Evolutionary conservation across 352 stramenopile species (phyloP), one percentile per base, ranked within the genome.

Genomic region (Pythium dissimile): DNA sequence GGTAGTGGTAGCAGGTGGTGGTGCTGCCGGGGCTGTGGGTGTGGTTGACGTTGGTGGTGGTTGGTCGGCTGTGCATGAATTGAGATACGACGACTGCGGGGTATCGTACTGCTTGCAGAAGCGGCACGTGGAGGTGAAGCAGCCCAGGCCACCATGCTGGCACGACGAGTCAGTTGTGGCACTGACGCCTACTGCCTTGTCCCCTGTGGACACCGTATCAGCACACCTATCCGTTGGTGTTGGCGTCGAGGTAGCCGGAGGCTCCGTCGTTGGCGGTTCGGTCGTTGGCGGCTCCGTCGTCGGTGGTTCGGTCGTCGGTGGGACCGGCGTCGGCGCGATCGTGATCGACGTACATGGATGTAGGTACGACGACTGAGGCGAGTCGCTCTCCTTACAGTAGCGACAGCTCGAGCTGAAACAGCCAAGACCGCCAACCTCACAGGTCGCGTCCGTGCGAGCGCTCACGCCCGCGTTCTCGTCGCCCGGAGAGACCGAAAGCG

Each of bases 41-140:
- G n/a, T n/a, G n/a, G n/a, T n/a, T n/a, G n/a, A n/a, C n/a, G n/a
- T n/a, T 35, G 31, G 31, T 35, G 31, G 31, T 8, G 31, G 31
- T 35, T 12, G 12, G 7, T 18, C 20, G 16, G 34, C 12, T n/a
- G 34, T 6, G 34, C 34, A 41, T 12, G 34, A n/a, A 41, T 20
- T 12, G 15, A 41, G 27, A 11, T 51, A 38, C 16, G 27, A 41
- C 26, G 44, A 51, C 16, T 39, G 27, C 27, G 15, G 2, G 5
- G 44, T 28, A 16, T 51, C 27, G n/a, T 28, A 51, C 11, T 16
- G n/a, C 44, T 51, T 38, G 44, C 44, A 51, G 44, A 27, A 51
- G 27, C 44, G 26, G n/a, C 44, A 51, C 9, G 4, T 10, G 0
- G 16, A 7, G n/a, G 16, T 27, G 21, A 51, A 51, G 44, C 44